A percentile compares a stretch with the other conserved stretches of the same genome.
phyloP scores from a whole-genome alignment of 2,329 filamentous ascomycete genomes.

The Fusarium haematococcum region DNA sequence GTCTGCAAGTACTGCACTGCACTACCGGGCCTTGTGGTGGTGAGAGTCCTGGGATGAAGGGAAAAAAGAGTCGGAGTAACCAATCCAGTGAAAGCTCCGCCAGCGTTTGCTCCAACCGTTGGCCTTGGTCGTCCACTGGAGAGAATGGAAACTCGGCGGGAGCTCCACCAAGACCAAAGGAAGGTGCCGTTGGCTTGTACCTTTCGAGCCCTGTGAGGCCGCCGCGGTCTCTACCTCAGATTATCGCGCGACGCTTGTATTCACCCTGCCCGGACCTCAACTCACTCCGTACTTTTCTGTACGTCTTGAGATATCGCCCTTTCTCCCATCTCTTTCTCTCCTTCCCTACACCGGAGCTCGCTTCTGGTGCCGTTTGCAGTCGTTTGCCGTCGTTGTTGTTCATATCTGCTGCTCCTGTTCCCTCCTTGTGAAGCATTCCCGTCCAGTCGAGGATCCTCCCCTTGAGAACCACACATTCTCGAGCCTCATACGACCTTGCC shows the following conservation, averaged over 20 bases:
- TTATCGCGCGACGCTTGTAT: constrained; percentile 10
- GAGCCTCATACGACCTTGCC: constrained; percentile 28
- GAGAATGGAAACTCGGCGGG: constrained; percentile 13
- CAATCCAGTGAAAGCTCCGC: constrained; percentile 26
- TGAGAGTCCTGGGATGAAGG: not conserved
- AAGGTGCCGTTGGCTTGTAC: constrained; percentile 10
- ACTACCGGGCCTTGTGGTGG: not conserved
- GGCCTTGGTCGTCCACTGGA: constrained; percentile 3
- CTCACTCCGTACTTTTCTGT: not conserved
- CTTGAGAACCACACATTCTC: constrained; percentile 21
- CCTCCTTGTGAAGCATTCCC: constrained; percentile 6
- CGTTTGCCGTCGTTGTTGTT: not conserved
- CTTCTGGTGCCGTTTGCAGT: constrained; percentile 8
- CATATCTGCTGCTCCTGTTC: not conserved
- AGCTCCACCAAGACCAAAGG: constrained; percentile 16
- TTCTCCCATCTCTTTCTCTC: not conserved
- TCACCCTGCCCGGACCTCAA: not conserved
- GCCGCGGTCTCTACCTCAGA: constrained; percentile 1
- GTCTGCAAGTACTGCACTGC: constrained; percentile 6
- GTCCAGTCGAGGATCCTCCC: constrained; percentile 17
- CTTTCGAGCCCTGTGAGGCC: constrained; percentile 3
- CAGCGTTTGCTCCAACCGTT: constrained; percentile 13
- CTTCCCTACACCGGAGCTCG: not conserved
- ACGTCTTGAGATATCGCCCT: constrained; percentile 17
- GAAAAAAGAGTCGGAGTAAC: constrained; percentile 12